Base-by-base conservation (phyloP, 2,329 filamentous ascomycete genomes). In the Arthrobotrys entomopaga region DNA sequence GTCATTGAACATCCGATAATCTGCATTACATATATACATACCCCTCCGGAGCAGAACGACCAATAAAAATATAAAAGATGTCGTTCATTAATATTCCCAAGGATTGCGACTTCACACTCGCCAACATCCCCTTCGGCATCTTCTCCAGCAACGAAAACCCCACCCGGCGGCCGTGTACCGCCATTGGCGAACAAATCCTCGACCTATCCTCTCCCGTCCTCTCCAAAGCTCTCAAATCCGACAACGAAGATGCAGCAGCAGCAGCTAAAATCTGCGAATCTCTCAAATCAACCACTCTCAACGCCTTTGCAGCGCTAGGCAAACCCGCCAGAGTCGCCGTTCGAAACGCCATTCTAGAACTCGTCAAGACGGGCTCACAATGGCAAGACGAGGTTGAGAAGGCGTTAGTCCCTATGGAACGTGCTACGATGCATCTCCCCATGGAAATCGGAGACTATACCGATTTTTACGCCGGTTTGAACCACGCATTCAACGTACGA, bases 51-150 rank as follows among this genome's bases (percentile, higher is more conserved):
- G 29, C n/a, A 66, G 42, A 58, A 20, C 64, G 48, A 24, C 48
- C 19, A n/a, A 19, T 56, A 3, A 57, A 8, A 22, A 42, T 75
- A 15, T 46, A n/a, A 67, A 40, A 38, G n/a, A 74, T 75, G 71
- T 67, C 71, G 15, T 69, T 66, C 46, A 69, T 90, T 65, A 81
- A 81, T 57, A 87, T 90, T 71, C 86, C 87, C 53, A 82, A 83
- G 60, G 83, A 84, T 66, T 89, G 86, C 66, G 87, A 88, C 79
- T 93, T 93, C 82, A 91, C 91, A 7, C 83, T 94, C 59, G 87
- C 89, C 79, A 95, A 95, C 80, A 89, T 95, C 63, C 91, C 91
- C 0, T 94, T 94, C 79, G 91, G 91, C 79, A 88, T 95, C 83
- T 91, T 95, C 79, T 90, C 88, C 29, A 90, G 89, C 0, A 76